Conservation (phyloP, 768 basidiomycete genomes). For the Boletales sp. region DNA sequence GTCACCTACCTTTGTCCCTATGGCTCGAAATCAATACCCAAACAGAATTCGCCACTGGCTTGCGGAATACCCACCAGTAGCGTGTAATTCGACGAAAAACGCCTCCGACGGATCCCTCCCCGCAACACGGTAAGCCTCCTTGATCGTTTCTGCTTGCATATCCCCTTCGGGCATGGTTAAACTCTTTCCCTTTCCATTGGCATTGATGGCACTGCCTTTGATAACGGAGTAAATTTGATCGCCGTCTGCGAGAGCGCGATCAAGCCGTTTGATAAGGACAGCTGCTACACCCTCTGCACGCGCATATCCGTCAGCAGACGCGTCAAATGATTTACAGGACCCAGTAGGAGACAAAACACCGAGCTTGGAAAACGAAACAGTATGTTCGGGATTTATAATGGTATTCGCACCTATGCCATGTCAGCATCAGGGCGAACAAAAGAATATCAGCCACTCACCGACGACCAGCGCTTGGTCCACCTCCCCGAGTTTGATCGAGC, state of each 20-base stretch:
- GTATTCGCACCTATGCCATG: constrained; percentile 23
- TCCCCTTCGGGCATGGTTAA: constrained; percentile 34
- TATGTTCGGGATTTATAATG: constrained; percentile 26
- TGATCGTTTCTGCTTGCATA: constrained; percentile 33
- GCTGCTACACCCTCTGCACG: constrained; percentile 29
- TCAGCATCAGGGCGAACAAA: neutral
- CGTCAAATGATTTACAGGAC: constrained; percentile 31
- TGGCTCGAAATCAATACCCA: neutral
- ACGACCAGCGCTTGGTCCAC: constrained; percentile 46
- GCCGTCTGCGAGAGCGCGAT: constrained; percentile 27
- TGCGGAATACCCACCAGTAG: constrained; percentile 34
- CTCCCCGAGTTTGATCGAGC: constrained; percentile 41
- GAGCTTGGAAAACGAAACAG: constrained; percentile 25
- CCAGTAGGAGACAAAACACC: constrained; percentile 34
- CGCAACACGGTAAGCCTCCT: constrained; percentile 28
- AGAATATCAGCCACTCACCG: constrained; percentile 2
- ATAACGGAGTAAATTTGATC: constrained; percentile 31
- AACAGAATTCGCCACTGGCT: neutral
- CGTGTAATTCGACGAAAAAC: constrained; percentile 49
- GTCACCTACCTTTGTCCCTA: constrained; percentile 43
- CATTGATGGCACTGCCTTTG: constrained; percentile 32
- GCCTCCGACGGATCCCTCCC: constrained; percentile 35
- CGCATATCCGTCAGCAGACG: constrained; percentile 31
- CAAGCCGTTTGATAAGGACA: constrained; percentile 33
- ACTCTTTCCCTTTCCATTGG: constrained; percentile 32